A percentile compares a stretch with the other conserved stretches of the same genome.
phyloP scores from a whole-genome alignment of 306 rosid genomes.

The Cicer yamashitae region DNA sequence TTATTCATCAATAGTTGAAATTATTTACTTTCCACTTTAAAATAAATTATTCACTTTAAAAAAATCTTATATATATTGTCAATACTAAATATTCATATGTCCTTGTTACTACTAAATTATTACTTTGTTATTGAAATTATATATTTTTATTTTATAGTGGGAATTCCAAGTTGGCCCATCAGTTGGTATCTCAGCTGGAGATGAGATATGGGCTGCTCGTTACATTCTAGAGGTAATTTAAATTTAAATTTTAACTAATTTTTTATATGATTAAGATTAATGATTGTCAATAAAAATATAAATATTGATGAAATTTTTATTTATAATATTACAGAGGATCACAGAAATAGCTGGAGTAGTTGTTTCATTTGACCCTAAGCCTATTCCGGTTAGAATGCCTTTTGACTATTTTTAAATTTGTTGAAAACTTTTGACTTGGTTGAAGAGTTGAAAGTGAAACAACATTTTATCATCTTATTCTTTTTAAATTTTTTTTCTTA shows the following conservation, averaged over 20 bases:
- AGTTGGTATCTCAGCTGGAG: constrained; percentile 64
- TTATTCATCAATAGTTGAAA: not conserved
- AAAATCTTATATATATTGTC: too few species aligned
- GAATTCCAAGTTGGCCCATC: constrained; percentile 71
- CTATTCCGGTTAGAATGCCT: constrained; percentile 49
- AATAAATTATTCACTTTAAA: not conserved
- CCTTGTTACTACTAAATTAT: not conserved
- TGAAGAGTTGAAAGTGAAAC: not conserved
- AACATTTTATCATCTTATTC: not conserved
- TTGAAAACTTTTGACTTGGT: not conserved
- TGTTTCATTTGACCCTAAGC: constrained; percentile 69
- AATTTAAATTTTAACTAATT: not conserved
- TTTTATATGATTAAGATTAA: constrained; percentile 21
- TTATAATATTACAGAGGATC: constrained; percentile 50
- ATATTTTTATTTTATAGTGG: constrained; percentile 46
- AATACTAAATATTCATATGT: not conserved
- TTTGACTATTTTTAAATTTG: not conserved
- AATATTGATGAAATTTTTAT: constrained; percentile 27
- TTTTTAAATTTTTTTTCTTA: not conserved
- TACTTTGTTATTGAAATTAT: not conserved
- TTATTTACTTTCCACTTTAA: not conserved
- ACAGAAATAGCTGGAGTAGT: constrained; percentile 63
- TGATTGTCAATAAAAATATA: not conserved
- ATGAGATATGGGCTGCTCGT: constrained; percentile 67
- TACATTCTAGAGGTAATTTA: constrained; percentile 59